These are phyloP conservation scores for Rhododendron mucronatum DNA, from an alignment of 148 eudicot genomes.

Conservation along the genomic window DNA sequence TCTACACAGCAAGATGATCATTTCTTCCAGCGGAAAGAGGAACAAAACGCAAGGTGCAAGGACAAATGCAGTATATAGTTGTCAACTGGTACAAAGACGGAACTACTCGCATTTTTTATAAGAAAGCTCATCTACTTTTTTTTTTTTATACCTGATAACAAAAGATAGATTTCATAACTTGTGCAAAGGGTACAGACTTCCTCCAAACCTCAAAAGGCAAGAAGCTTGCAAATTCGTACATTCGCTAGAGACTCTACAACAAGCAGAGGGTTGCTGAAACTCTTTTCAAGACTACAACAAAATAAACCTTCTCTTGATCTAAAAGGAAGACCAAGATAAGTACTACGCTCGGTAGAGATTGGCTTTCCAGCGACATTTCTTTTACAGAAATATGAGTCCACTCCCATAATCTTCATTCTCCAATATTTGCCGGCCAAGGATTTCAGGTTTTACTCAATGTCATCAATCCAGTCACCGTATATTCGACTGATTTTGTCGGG, in stretches of 20 bases:
- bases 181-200: background rate
- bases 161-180: background rate
- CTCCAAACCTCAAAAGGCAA: background rate
- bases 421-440: background rate
- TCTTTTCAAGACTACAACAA: background rate
- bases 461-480: constrained; percentile 96
- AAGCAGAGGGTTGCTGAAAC: background rate
- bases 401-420: background rate
- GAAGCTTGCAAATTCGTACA: background rate
- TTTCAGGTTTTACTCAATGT: constrained; percentile 29
- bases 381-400: background rate
- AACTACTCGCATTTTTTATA: background rate
- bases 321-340: background rate
- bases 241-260: background rate
- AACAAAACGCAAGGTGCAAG: background rate
- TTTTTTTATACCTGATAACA: background rate
- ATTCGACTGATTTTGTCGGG: constrained; percentile 89
- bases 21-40: background rate
- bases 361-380: background rate
- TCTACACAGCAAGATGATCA: background rate
- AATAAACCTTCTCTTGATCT: background rate
- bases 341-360: background rate
- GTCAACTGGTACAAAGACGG: background rate
- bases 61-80: background rate
- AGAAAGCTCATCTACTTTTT: background rate